These are phyloP conservation scores for Neopestalotiopsis sp. DNA, from an alignment of 2,329 filamentous ascomycete genomes.

Conservation along the genomic window DNA sequence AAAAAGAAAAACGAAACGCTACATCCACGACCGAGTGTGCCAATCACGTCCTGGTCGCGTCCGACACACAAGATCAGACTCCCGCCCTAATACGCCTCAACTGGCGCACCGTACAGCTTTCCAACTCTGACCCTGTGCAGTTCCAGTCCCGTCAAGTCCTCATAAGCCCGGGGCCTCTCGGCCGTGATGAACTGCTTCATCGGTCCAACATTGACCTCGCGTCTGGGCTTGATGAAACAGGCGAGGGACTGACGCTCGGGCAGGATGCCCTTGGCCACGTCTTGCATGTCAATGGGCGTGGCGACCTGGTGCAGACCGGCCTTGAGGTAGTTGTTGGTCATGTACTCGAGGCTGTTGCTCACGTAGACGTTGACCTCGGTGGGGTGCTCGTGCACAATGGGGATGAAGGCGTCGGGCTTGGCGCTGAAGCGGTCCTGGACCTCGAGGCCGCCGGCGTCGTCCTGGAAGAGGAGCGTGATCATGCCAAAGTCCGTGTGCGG, in stretches of 20 bases:
- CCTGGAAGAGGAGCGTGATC: constrained; percentile 20
- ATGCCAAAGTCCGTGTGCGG: constrained; percentile 21
- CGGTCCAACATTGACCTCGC: constrained; percentile 16
- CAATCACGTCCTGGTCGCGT: neutral
- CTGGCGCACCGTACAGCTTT: constrained; percentile 7
- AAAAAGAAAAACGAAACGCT: neutral
- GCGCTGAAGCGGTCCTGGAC: constrained; percentile 15
- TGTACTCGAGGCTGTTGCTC: constrained; percentile 19
- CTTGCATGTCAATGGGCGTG: neutral
- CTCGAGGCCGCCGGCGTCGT: constrained; percentile 18
- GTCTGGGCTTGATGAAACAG: constrained; percentile 18
- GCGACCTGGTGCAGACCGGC: constrained; percentile 19
- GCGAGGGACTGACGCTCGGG: constrained; percentile 16
- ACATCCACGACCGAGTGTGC: neutral
- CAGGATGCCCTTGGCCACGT: neutral
- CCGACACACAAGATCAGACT: neutral
- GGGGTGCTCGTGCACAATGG: constrained; percentile 2
- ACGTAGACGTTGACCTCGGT: constrained; percentile 17
- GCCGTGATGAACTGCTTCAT: constrained; percentile 11
- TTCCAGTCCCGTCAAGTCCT: constrained; percentile 4
- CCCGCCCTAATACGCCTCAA: neutral
- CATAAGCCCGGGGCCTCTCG: neutral
- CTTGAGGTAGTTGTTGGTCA: constrained; percentile 17
- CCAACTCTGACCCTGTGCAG: constrained; percentile 7
- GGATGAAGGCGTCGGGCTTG: constrained; percentile 17